Evolutionary conservation across 345 rosid species (phyloP).

Genomic region (Pistacia atlantica): DNA sequence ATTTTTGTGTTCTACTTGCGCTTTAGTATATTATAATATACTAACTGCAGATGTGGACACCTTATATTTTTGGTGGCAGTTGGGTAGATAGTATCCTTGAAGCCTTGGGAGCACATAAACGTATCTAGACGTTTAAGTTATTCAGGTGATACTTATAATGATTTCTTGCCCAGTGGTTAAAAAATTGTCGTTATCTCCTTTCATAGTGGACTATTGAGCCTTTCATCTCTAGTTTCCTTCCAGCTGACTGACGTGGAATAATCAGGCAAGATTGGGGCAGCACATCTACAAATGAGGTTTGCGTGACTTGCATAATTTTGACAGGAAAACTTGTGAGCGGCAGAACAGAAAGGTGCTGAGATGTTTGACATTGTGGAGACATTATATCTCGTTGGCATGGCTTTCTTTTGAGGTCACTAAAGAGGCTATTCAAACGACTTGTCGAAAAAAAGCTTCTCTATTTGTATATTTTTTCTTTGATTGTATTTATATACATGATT

Average conservation of each 20-base stretch:
- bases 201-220: neutral
- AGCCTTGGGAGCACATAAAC: constrained; percentile 56
- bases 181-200: neutral
- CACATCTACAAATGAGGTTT: neutral
- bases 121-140: constrained; percentile 19
- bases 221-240: constrained; percentile 11
- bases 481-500: neutral
- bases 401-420: constrained; percentile 24
- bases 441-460: constrained; percentile 20
- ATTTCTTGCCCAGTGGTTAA: neutral
- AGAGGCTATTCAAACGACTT: constrained; percentile 21
- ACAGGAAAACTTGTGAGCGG: neutral
- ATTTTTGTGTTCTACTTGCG: neutral
- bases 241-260: neutral
- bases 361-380: neutral
- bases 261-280: constrained; percentile 9
- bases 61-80: constrained; percentile 41
- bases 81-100: constrained; percentile 84
- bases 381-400: constrained; percentile 10
- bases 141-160: neutral
- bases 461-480: constrained; percentile 20
- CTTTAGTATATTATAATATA: neutral
- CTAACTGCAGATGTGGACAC: neutral
- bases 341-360: constrained; percentile 1
- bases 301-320: neutral